A percentile compares a stretch with the other conserved stretches of the same genome.
Evolutionary conservation across 352 stramenopile genomes (phyloP).

Genomic region (Pythium aquatile): DNA sequence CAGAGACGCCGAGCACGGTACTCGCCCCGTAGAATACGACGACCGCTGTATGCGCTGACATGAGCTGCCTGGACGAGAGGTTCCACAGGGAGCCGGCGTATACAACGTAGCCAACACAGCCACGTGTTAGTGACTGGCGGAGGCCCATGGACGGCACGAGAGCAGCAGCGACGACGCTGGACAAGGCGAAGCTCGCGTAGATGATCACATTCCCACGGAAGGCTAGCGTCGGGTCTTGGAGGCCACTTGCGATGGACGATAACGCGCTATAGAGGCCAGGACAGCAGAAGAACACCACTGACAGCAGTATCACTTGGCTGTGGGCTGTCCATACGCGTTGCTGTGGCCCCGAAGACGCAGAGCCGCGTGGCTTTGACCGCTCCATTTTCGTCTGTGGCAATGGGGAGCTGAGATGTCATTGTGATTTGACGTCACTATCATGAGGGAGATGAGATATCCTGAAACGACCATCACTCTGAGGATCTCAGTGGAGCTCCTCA

Average conservation of each 20-base stretch:
- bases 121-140: conserved; percentile 46
- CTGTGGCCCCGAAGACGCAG: background rate
- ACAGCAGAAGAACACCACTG: conserved; percentile 48
- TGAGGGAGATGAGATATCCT: no score
- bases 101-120: conserved; percentile 54
- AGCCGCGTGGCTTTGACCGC: background rate
- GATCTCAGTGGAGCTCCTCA: no score
- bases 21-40: conserved; percentile 34
- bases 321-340: background rate
- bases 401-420: no score
- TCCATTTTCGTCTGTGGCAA: background rate
- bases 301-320: conserved; percentile 39
- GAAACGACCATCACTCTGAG: no score
- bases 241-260: conserved; percentile 40
- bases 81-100: conserved; percentile 51
- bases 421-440: no score
- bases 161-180: conserved; percentile 41
- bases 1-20: conserved; percentile 47
- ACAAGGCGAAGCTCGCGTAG: conserved; percentile 61
- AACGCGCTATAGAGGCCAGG: conserved; percentile 59
- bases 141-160: conserved; percentile 49
- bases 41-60: conserved; percentile 2
- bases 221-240: conserved; percentile 38
- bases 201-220: conserved; percentile 46
- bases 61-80: conserved; percentile 17